Base-by-base conservation (phyloP, 2,329 filamentous ascomycete genomes). In the Paracoccidioides brasiliensis region DNA sequence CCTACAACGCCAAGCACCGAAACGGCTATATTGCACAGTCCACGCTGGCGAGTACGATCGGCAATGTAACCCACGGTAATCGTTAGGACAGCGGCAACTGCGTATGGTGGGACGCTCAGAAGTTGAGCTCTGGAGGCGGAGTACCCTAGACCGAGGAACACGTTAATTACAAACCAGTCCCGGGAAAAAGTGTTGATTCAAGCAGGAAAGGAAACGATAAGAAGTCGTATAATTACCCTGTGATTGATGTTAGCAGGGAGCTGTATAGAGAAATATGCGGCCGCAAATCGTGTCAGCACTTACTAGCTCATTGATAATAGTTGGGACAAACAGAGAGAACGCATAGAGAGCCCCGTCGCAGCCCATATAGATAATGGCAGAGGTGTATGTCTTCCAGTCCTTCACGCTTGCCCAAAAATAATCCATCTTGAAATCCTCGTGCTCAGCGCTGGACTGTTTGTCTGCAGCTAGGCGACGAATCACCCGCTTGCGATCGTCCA, bases 311-410 rank as follows among this genome's bases (percentile, higher is more conserved):
- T 76, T 74, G 60, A 95, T 85, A 64, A 94, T 94, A 15, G 83
- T 86, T 0, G 89, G 89, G 2, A 91, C 72, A 72, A 95, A 90
- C 3, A 90, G 76, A 1, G 80, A 84, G 70, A 90, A 89, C 3
- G 83, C 82, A 66, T 90, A 90, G 1, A 89, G 74, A 0, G 84
- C 78, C 69, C 82, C 83, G 58, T 83, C 77, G 52, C 74, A 76
- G 5, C 85, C 84, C 82, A 89, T 88, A 67, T 90, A 93, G 57
- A 91, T 83, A 46, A 86, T 69, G 68, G 87, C 85, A 10, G 81
- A 85, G 1, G 79, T 74, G 70, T 83, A 93, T 22, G 85, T 94
- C 74, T 95, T 94, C 84, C 87, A 94, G 66, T 95, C 89, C 56
- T 79, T 84, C 15, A 91, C 62, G 5, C 82, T 83, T 10, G 80